These are phyloP conservation scores for Dimocarpus longan DNA, from an alignment of 345 rosid species.

Conservation along the genomic window DNA sequence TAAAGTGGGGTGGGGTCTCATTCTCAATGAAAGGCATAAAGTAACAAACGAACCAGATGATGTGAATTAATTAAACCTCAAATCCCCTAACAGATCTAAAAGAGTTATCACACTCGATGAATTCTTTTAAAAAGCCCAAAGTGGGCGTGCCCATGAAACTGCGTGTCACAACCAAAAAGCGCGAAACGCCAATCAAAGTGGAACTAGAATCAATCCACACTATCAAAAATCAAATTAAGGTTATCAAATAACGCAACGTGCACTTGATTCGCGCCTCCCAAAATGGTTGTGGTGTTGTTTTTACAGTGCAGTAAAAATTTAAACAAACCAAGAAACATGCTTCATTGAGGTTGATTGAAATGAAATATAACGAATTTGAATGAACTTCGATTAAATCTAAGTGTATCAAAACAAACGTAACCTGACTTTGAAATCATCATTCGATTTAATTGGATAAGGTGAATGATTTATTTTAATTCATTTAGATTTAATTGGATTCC, in stretches of 20 bases:
- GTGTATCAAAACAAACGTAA: too few species aligned
- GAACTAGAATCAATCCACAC: neutral
- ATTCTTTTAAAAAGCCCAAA: too few species aligned
- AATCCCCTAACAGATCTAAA: neutral
- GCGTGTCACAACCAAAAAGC: neutral
- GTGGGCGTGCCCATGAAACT: neutral
- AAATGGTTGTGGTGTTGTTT: neutral
- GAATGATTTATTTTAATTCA: too few species aligned
- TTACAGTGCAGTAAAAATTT: neutral
- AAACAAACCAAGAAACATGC: neutral
- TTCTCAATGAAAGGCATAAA: neutral
- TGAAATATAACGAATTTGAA: too few species aligned
- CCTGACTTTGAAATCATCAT: too few species aligned
- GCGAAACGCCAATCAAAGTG: neutral
- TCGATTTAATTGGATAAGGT: too few species aligned
- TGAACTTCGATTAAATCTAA: too few species aligned
- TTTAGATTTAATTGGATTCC: too few species aligned
- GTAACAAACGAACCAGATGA: neutral
- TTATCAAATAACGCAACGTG: too few species aligned
- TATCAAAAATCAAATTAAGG: neutral
- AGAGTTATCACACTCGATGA: neutral
- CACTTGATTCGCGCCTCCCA: neutral
- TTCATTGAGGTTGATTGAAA: neutral
- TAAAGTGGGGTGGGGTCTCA: neutral
- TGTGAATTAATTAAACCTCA: neutral